Evolutionary conservation across 2,329 filamentous ascomycete species (phyloP), one percentile per base, ranked within the genome.

Genomic region (Alternaria infectoria): DNA sequence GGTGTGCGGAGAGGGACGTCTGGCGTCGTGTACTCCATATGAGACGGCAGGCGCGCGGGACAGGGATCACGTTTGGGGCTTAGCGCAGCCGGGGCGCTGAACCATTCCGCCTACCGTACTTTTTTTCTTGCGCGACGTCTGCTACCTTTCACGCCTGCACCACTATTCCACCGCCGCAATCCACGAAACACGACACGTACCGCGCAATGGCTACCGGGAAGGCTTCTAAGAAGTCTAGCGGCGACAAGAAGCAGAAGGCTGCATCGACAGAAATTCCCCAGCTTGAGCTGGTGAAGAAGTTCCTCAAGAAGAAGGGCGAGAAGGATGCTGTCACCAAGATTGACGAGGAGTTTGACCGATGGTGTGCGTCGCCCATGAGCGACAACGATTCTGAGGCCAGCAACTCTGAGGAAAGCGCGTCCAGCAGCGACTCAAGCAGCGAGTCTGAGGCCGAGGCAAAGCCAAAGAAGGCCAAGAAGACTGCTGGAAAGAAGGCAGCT

Each of bases 301-400:
- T 81, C 66, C 70, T 81, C 54, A 63, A 68, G 23, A 71, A 77
- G 23, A 65, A 79, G 54, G 78, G 79, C 43, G 79, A 77, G 57
- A 66, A 69, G 12, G 69, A 73, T 21, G 72, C 78, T 17, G 78
- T 76, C 13, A 55, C 57, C 49, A 73, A 71, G 26, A 69, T 80
- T 12, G 61, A 69, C 4, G 36, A 17, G 49, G 65, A 64, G 11
- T 74, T 70, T 23, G 70, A 74, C 36, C 59, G 77, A 30, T 81
- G 78, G 79, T 40, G 36, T 40, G 36, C n/a, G 36, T 40, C 36
- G 36, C n/a, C 36, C 36, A 40, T 40, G 36, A 40, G 36, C n/a
- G 36, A 40, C 32, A 36, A n/a, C 7, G 32, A 36, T 36, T 36
- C 32, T n/a, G 32, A 36, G 32, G 32, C 32, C 3, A 36, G 36